Evolutionary conservation across 2,329 filamentous ascomycete species (phyloP), one percentile per base, ranked within the genome.

Genomic region (Cladobotryum mycophilum): DNA sequence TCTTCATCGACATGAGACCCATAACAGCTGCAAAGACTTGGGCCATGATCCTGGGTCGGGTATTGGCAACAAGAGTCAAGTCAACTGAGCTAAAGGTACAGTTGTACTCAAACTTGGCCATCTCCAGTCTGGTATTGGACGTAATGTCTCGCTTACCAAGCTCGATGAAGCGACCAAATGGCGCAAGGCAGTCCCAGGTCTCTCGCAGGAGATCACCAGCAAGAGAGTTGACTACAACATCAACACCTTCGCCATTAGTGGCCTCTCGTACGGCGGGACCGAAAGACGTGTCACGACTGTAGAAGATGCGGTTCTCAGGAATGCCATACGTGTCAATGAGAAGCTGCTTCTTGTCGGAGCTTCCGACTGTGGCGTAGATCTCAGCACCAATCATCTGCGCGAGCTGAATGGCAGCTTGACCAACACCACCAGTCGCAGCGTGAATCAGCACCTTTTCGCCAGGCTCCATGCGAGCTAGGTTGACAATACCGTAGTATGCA

Each of bases 211-310:
- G 58, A 14, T 76, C 72, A 0, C 73, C 74, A 2, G 68, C 58
- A 0, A 76, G 62, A 0, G 70, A 74, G 58, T 76, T 70, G 58
- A 91, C 83, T 13, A 86, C 84, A 0, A 82, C 81, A 66, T 91
- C 86, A 1, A 85, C 85, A 11, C 87, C 87, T 3, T 59, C 65
- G 12, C 77, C 78, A 1, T 53, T 50, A 0, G 69, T 72, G 2
- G 55, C 57, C 18, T 57, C 47, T 25, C 51, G 36, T n/a, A 55
- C 6, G 22, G 52, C 45, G 2, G 51, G 43, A 1, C 57, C 55
- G 20, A 67, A 66, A 14, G 53, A 54, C 4, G 53, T 37, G 33
- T 62, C 58, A 33, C 61, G 52, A 35, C 56, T 61, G 45, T 59
- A 62, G 45, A 66, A 64, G 25, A 66, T 61, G 33, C 49, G 61